Evolutionary conservation across 1,139 yeast species (phyloP).

Genomic region (Yamadazyma sp.): DNA sequence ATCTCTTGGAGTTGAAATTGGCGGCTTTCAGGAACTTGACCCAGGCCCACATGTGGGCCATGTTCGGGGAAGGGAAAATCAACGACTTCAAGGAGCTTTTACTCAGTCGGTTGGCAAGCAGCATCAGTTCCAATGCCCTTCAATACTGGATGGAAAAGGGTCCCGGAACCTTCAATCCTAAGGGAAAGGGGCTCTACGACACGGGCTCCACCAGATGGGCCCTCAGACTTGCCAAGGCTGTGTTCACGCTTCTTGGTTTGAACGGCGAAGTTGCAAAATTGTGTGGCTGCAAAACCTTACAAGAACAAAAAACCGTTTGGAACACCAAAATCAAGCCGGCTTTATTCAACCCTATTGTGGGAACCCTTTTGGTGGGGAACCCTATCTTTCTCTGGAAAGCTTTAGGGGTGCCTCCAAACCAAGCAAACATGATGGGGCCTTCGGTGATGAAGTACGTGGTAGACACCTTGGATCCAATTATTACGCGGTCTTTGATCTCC

Average conservation of each 20-base stretch:
- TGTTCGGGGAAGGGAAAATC: constrained; percentile 75
- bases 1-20: constrained; percentile 72
- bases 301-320: constrained; percentile 68
- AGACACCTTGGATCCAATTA: constrained; percentile 77
- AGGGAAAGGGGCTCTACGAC: constrained; percentile 63
- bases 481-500: constrained; percentile 62
- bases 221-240: constrained; percentile 59
- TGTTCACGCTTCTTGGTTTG: constrained; percentile 60
- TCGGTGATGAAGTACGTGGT: constrained; percentile 70
- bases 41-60: constrained; percentile 66
- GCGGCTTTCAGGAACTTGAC: constrained; percentile 63
- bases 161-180: constrained; percentile 49
- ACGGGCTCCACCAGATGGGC: constrained; percentile 91
- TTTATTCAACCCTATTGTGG: constrained; percentile 67
- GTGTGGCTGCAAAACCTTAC: constrained; percentile 57
- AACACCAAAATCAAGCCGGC: constrained; percentile 61
- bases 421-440: constrained; percentile 74
- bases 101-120: constrained; percentile 58
- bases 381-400: constrained; percentile 86
- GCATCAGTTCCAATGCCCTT: constrained; percentile 75
- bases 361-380: constrained; percentile 70
- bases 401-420: constrained; percentile 82
- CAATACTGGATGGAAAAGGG: constrained; percentile 79
- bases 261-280: constrained; percentile 51
- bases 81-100: constrained; percentile 48